These are phyloP conservation scores for Ormosia emarginata DNA, from an alignment of 306 rosid genomes.

Conservation along the genomic window DNA sequence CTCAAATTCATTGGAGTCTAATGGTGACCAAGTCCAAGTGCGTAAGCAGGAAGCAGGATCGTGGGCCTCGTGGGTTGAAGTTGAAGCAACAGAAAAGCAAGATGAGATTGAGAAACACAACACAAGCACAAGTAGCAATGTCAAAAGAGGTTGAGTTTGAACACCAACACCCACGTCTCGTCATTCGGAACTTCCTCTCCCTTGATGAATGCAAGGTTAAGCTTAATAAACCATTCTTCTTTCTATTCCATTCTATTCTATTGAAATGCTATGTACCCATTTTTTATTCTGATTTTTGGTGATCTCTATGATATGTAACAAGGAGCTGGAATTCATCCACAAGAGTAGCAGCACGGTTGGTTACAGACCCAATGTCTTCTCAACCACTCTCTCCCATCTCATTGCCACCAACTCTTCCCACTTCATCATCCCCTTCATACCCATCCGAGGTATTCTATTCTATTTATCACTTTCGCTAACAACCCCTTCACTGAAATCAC, in stretches of 20 bases:
- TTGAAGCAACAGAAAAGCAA: not conserved
- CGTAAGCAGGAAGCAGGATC: too few species aligned
- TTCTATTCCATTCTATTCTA: not conserved
- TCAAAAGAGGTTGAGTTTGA: constrained; percentile 20
- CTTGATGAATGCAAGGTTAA: constrained; percentile 45
- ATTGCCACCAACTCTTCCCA: constrained; percentile 69
- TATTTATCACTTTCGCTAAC: not conserved
- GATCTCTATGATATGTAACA: not conserved
- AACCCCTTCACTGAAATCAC: not conserved
- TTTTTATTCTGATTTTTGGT: not conserved
- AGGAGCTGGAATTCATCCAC: constrained; percentile 87
- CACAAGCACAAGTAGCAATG: not conserved
- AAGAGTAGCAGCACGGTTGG: constrained; percentile 86
- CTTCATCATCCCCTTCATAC: constrained; percentile 69
- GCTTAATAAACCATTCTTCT: not conserved
- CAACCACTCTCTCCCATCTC: constrained; percentile 87
- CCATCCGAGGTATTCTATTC: constrained; percentile 59
- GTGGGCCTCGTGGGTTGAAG: too few species aligned
- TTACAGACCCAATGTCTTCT: constrained; percentile 81
- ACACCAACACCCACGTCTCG: constrained; percentile 40
- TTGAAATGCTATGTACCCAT: not conserved
- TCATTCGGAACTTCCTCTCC: constrained; percentile 49
- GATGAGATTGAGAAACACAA: not conserved
- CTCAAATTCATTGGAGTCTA: too few species aligned
- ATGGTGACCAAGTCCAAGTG: too few species aligned